These are phyloP conservation scores for Stenocarpella maydis DNA, from an alignment of 2,329 filamentous ascomycete genomes.

Conservation along the genomic window DNA sequence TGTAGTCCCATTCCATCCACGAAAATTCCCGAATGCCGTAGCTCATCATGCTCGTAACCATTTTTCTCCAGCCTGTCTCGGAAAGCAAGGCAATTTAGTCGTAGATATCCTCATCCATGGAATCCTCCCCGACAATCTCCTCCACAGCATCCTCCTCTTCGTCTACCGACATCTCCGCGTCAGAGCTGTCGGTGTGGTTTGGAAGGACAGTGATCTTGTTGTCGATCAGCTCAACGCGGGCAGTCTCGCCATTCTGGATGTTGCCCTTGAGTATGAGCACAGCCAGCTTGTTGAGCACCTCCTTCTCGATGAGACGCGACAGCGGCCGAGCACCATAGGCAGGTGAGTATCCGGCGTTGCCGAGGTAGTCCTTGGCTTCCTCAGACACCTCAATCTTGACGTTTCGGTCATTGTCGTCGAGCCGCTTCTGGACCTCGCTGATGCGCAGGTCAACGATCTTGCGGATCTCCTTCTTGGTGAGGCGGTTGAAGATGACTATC, in stretches of 20 bases:
- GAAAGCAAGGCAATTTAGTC: conserved; percentile 10
- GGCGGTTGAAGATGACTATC: conserved; percentile 97
- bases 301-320: conserved; percentile 91
- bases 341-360: conserved; percentile 89
- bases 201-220: conserved; percentile 82
- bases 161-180: conserved; percentile 72
- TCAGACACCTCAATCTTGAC: conserved; percentile 83
- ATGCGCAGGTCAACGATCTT: conserved; percentile 94
- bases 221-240: conserved; percentile 79
- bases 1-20: not conserved
- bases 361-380: conserved; percentile 92
- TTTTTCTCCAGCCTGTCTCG: not conserved
- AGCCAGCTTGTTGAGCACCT: conserved; percentile 92
- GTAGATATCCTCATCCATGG: conserved; percentile 64
- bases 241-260: conserved; percentile 85
- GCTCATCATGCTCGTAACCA: conserved; percentile 22
- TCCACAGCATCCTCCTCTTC: conserved; percentile 75
- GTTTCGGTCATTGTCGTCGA: conserved; percentile 85
- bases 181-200: conserved; percentile 78
- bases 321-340: conserved; percentile 93
- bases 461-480: conserved; percentile 88
- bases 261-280: conserved; percentile 88
- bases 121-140: conserved; percentile 68
- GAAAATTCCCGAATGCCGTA: not conserved
- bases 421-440: conserved; percentile 86